phyloP scores from a whole-genome alignment of 805 yeast species.

The Ogataea trehaloabstinens region DNA sequence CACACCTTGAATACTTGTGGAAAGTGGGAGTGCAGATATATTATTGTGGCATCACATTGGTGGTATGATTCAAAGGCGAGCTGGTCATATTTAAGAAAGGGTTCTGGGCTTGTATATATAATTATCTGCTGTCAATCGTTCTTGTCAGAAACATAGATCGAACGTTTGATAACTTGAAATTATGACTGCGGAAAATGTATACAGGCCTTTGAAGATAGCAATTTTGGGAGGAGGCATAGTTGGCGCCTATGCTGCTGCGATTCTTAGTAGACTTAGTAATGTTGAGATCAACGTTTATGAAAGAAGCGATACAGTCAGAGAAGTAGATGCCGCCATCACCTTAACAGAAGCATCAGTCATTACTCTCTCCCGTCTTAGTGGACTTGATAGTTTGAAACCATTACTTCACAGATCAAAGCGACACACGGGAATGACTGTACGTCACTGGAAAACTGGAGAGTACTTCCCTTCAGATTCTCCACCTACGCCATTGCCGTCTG shows the following conservation, averaged over 20 bases:
- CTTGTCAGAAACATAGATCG: too few relatives aligned
- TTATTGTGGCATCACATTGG: too few relatives aligned
- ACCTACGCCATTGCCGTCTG: neutral
- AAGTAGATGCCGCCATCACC: constrained; percentile 11
- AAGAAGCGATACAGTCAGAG: constrained; percentile 5
- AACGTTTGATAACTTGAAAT: too few relatives aligned
- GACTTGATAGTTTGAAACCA: constrained; percentile 5
- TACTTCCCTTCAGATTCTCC: neutral
- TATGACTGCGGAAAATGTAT: constrained; percentile 4
- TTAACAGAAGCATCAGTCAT: constrained; percentile 6
- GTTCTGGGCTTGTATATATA: too few relatives aligned
- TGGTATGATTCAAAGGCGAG: too few relatives aligned
- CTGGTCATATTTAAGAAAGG: too few relatives aligned
- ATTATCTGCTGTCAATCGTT: too few relatives aligned
- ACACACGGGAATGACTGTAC: constrained; percentile 4
- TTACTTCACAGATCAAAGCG: constrained; percentile 5
- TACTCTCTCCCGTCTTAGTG: constrained; percentile 4
- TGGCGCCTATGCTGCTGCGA: constrained; percentile 9
- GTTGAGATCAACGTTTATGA: constrained; percentile 9
- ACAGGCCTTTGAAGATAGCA: constrained; percentile 5
- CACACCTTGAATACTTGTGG: too few relatives aligned
- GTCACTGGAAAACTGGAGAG: constrained; percentile 14
- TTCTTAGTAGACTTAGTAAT: constrained; percentile 5
- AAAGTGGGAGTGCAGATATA: too few relatives aligned
- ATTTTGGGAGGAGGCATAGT: constrained; percentile 11